Evolutionary conservation across 495 filamentous ascomycete genomes (phyloP).

Genomic region (Penicillium soppii): DNA sequence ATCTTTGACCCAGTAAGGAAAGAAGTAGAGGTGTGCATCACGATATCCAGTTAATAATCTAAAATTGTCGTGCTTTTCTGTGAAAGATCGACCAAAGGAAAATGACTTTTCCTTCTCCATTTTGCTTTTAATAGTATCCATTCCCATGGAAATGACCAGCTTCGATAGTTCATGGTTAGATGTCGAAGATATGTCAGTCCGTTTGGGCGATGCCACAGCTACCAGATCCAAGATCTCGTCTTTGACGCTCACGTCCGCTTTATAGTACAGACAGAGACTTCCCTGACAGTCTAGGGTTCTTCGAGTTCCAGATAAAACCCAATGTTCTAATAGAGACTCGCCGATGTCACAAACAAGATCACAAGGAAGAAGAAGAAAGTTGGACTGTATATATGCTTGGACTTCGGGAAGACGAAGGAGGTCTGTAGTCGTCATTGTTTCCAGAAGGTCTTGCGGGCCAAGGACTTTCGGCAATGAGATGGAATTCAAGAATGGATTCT

Average conservation of each 20-base stretch:
- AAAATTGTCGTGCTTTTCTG: neutral
- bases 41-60: neutral
- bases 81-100: neutral
- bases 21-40: constrained; percentile 2
- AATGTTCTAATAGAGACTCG: neutral
- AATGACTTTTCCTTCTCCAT: neutral
- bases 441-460: neutral
- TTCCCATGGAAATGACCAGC: neutral
- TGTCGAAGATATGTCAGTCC: neutral
- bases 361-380: neutral
- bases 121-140: neutral
- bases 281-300: neutral
- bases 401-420: neutral
- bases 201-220: neutral
- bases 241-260: neutral
- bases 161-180: neutral
- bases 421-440: neutral
- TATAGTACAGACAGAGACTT: neutral
- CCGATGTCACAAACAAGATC: neutral
- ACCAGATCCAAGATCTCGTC: neutral
- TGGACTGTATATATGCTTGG: neutral
- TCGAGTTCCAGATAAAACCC: neutral
- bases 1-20: neutral
- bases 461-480: neutral
- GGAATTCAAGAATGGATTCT: neutral